phyloP scores from a whole-genome alignment of 176 grass and related monocot genomes.

The Eremochloa ophiuroides region DNA sequence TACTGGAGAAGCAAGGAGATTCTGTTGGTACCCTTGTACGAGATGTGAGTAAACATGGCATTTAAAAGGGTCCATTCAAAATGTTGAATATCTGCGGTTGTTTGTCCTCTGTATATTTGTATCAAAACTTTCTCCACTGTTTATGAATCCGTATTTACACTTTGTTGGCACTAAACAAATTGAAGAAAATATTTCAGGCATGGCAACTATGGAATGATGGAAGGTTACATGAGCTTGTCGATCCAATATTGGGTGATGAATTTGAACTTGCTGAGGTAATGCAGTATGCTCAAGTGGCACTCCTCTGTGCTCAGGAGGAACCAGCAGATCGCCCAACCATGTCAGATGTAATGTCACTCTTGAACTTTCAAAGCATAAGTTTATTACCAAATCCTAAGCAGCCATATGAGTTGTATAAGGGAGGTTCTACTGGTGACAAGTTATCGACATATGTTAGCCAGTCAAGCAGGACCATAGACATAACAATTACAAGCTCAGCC shows the following conservation, averaged over 20 bases:
- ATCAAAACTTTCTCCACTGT: neutral
- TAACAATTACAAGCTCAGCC: constrained; percentile 33
- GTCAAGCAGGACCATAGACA: constrained; percentile 33
- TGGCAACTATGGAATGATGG: constrained; percentile 40
- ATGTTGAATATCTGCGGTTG: neutral
- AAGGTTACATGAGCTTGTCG: constrained; percentile 33
- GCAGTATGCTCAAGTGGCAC: constrained; percentile 26
- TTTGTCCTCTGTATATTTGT: neutral
- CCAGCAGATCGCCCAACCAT: constrained; percentile 37
- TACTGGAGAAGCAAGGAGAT: constrained; percentile 18
- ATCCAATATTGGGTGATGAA: constrained; percentile 7
- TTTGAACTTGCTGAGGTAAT: constrained; percentile 9
- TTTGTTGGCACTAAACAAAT: neutral
- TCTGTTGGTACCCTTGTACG: constrained; percentile 37
- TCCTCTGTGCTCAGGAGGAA: constrained; percentile 53
- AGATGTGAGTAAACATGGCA: constrained; percentile 27
- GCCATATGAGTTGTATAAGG: neutral
- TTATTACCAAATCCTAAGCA: constrained; percentile 19
- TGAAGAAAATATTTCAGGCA: constrained; percentile 26
- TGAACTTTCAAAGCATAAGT: constrained; percentile 30
- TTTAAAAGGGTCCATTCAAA: neutral
- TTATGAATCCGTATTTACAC: neutral
- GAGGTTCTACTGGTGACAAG: neutral
- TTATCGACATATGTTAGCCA: neutral
- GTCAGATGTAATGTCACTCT: constrained; percentile 22